These are phyloP conservation scores for Backusella tarrabulga DNA, from an alignment of 192 early-diverging fungal species.

Conservation along the genomic window DNA sequence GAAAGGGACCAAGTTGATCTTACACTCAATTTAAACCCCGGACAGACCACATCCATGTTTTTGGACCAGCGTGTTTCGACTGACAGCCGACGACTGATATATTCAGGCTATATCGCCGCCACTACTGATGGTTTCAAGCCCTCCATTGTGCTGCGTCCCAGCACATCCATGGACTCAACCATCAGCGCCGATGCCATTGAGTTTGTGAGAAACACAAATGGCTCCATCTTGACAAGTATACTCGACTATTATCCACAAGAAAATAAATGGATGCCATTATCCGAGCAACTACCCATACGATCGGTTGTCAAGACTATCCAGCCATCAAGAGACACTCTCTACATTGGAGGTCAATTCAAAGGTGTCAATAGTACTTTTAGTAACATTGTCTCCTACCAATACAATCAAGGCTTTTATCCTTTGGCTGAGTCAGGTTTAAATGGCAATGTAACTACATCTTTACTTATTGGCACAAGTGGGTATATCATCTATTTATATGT, in stretches of 20 bases:
- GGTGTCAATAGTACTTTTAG: constrained; percentile 32
- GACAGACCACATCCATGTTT: neutral
- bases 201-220: constrained; percentile 15
- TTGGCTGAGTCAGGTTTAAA: constrained; percentile 14
- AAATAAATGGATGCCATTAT: constrained; percentile 16
- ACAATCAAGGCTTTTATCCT: neutral
- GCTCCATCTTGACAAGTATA: constrained; percentile 13
- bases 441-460: constrained; percentile 26
- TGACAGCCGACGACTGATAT: constrained; percentile 17
- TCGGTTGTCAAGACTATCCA: constrained; percentile 51
- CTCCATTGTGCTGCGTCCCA: constrained; percentile 7
- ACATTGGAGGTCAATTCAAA: constrained; percentile 61
- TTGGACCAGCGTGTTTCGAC: constrained; percentile 10
- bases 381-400: constrained; percentile 60
- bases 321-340: constrained; percentile 29
- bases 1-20: constrained; percentile 24
- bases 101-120: constrained; percentile 22
- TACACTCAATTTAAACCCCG: neutral
- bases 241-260: constrained; percentile 17
- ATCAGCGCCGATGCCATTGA: constrained; percentile 28
- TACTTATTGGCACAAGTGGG: neutral
- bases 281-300: constrained; percentile 42
- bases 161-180: neutral
- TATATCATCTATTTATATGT: neutral
- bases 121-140: constrained; percentile 22